Evolutionary conservation across 805 yeast species (phyloP), one percentile per base, ranked within the genome.

Genomic region (Dipodascus albidus): DNA sequence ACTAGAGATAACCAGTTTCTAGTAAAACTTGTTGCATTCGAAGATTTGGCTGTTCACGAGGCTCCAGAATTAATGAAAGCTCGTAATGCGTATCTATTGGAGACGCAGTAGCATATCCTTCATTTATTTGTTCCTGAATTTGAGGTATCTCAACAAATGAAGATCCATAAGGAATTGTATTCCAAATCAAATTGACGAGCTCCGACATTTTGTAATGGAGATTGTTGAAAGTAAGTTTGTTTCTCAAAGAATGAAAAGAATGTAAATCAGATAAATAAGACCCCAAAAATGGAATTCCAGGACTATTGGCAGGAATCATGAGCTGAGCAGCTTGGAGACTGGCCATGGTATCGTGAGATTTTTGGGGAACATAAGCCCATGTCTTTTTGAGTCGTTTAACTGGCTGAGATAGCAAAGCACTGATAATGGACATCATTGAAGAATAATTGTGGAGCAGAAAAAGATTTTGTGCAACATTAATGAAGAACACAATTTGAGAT

Each of bases 251-350:
- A 31, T 31, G 38, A 31, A 31, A 31, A 9, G 38, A 31, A 9
- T 31, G 38, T 31, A 31, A 31, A 66, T 91, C 98, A 49, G 95
- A 84, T 55, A 91, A 70, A 65, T 81, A 87, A 50, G 90, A 90
- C 21, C 98, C 99, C 60, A 91, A 80, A 65, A 91, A 91, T 42
- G 99, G 99, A 47, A 91, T 81, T 64, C 95, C 87, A 6, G 97
- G 89, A 52, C 82, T 86, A 21, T 73, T 70, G 52, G 87, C 78
- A 82, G 91, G 77, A 57, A 78, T 77, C 49, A 79, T 80, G 63
- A 87, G 76, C 52, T 72, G 74, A 1, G 74, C 65, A 56, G 76
- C 64, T n/a, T 77, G 70, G 27, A 76, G 77, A 15, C 72, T 65
- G 2, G 85, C 79, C 2, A 91, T 81, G 23, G 71, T 67, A 23